These are phyloP conservation scores for Fraxinus nigra DNA, from an alignment of 305 asterid genomes.

Conservation along the genomic window DNA sequence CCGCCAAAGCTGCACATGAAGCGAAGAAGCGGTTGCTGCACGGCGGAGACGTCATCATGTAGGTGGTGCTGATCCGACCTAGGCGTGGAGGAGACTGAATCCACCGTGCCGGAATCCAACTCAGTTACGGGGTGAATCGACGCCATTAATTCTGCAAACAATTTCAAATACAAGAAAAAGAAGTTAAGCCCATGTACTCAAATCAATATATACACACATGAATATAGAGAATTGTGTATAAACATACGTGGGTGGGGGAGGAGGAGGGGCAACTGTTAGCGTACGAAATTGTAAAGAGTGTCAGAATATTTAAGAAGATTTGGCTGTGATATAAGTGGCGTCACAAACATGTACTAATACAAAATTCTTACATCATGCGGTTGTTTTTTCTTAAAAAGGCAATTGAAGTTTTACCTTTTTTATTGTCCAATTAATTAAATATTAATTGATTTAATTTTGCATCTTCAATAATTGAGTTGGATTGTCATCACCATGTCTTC, in stretches of 20 bases:
- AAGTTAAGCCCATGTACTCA: background rate
- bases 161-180: background rate
- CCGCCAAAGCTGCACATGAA: slow-evolving; percentile 98
- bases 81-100: slow-evolving; percentile 73
- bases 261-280: slow-evolving; percentile 24
- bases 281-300: slow-evolving; percentile 27
- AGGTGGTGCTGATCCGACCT: slow-evolving; percentile 54
- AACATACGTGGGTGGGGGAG: background rate
- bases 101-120: slow-evolving; percentile 49
- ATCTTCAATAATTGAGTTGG: background rate
- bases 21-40: slow-evolving; percentile 52
- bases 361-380: background rate
- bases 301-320: slow-evolving; percentile 1
- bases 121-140: slow-evolving; percentile 41
- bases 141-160: slow-evolving; percentile 38
- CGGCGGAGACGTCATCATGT: slow-evolving; percentile 30
- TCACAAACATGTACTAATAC: background rate
- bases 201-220: background rate
- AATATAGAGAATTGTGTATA: background rate
- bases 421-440: background rate
- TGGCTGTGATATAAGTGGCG: slow-evolving; percentile 6
- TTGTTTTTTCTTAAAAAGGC: background rate
- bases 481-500: background rate
- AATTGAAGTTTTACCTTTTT: background rate
- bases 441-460: background rate